These are phyloP conservation scores for Spatholobus suberectus DNA, from an alignment of 306 rosid species.

Conservation along the genomic window DNA sequence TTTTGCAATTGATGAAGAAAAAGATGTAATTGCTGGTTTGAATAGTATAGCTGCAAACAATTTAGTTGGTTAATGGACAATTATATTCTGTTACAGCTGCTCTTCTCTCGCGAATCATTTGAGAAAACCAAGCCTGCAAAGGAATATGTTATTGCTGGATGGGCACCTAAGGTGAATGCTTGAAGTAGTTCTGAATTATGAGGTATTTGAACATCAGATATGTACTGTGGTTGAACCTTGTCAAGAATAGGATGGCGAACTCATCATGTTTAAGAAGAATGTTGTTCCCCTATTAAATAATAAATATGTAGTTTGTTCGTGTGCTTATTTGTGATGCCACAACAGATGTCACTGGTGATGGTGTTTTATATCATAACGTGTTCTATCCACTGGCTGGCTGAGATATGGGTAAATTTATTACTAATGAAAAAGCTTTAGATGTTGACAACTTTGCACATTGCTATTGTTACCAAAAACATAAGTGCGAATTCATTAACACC, in stretches of 20 bases:
- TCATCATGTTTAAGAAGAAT: neutral
- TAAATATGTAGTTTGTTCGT: constrained; percentile 4
- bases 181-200: constrained; percentile 53
- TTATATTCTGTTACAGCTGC: constrained; percentile 56
- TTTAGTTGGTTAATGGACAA: constrained; percentile 12
- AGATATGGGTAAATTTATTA: neutral
- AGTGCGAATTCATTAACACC: no score
- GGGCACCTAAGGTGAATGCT: constrained; percentile 88
- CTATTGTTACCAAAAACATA: no score
- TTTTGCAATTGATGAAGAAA: neutral
- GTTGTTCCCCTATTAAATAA: constrained; percentile 14
- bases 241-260: constrained; percentile 25
- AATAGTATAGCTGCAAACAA: neutral
- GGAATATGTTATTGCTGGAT: constrained; percentile 78
- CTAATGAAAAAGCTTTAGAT: no score
- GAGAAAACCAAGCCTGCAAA: constrained; percentile 63
- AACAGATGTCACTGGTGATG: neutral
- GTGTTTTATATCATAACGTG: neutral
- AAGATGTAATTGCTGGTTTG: neutral
- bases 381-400: neutral
- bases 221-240: constrained; percentile 32
- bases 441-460: no score
- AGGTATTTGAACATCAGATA: constrained; percentile 16
- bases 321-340: neutral
- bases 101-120: constrained; percentile 71